Evolutionary conservation across 495 filamentous ascomycete species (phyloP).

Genomic region (Physcia stellaris): DNA sequence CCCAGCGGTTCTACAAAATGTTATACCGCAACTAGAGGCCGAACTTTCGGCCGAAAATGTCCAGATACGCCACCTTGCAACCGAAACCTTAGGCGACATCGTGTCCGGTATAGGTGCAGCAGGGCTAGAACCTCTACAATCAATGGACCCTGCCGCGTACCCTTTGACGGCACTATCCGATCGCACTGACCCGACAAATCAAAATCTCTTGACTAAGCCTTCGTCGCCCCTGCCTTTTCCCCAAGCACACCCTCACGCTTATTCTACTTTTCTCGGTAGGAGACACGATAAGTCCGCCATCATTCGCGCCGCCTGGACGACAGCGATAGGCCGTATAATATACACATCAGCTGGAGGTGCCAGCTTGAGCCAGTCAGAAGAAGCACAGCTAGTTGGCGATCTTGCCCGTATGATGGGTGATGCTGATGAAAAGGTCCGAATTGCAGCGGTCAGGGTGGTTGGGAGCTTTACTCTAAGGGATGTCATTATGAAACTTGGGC

Average conservation of each 20-base stretch:
- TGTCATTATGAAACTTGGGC: constrained; percentile 66
- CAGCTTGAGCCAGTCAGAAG: constrained; percentile 65
- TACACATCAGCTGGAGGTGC: constrained; percentile 75
- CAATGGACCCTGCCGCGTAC: constrained; percentile 66
- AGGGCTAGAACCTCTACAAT: constrained; percentile 58
- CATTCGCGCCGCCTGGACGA: constrained; percentile 76
- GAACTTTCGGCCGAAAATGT: constrained; percentile 84
- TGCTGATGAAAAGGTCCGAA: constrained; percentile 75
- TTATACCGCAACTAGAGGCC: constrained; percentile 86
- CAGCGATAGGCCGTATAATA: constrained; percentile 68
- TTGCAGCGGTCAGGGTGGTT: constrained; percentile 73
- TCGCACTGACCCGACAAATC: constrained; percentile 35
- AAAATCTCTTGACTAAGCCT: constrained; percentile 61
- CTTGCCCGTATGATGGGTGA: constrained; percentile 74
- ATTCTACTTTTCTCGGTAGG: constrained; percentile 68
- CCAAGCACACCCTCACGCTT: constrained; percentile 61
- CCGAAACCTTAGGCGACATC: constrained; percentile 89
- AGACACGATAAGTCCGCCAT: constrained; percentile 69
- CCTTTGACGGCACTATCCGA: constrained; percentile 57
- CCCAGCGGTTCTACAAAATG: constrained; percentile 77
- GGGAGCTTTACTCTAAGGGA: constrained; percentile 63
- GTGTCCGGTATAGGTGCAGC: constrained; percentile 82
- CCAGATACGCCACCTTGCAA: constrained; percentile 71
- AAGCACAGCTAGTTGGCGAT: constrained; percentile 53
- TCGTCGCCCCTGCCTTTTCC: constrained; percentile 73